phyloP scores from a whole-genome alignment of 1,139 yeast genomes.

The Sugiyamaella pinicola region DNA sequence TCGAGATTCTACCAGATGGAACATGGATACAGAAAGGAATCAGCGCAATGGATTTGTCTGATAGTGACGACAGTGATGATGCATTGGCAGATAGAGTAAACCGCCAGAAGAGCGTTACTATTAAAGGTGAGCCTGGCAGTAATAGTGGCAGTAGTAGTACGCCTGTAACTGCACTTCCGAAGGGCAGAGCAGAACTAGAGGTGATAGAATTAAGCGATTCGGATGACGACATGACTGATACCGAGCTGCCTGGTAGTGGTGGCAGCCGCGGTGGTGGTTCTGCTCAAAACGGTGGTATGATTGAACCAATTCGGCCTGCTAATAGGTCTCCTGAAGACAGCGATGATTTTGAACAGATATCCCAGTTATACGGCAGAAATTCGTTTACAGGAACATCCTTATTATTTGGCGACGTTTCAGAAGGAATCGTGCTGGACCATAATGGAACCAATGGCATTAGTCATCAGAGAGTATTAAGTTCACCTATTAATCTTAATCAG shows the following conservation, averaged over 20 bases:
- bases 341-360: constrained; percentile 4
- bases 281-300: not conserved
- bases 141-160: constrained; percentile 2
- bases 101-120: not conserved
- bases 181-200: constrained; percentile 20
- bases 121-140: constrained; percentile 5
- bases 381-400: constrained; percentile 10
- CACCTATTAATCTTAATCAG: not conserved
- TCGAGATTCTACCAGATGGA: constrained; percentile 45
- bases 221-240: constrained; percentile 28
- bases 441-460: not conserved
- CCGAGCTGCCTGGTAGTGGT: not conserved
- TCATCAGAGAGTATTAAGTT: not conserved
- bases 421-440: constrained; percentile 1
- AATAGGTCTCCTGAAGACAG: not conserved
- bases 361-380: constrained; percentile 2
- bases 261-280: not conserved
- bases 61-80: constrained; percentile 24
- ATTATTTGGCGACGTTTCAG: constrained; percentile 7
- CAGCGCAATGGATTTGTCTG: constrained; percentile 25
- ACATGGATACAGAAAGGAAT: constrained; percentile 38
- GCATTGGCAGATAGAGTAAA: constrained; percentile 16
- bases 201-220: constrained; percentile 34
- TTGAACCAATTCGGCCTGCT: not conserved
- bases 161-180: not conserved